Base-by-base conservation (phyloP, 2,329 filamentous ascomycete species). In the Leptographium galeiforme region DNA sequence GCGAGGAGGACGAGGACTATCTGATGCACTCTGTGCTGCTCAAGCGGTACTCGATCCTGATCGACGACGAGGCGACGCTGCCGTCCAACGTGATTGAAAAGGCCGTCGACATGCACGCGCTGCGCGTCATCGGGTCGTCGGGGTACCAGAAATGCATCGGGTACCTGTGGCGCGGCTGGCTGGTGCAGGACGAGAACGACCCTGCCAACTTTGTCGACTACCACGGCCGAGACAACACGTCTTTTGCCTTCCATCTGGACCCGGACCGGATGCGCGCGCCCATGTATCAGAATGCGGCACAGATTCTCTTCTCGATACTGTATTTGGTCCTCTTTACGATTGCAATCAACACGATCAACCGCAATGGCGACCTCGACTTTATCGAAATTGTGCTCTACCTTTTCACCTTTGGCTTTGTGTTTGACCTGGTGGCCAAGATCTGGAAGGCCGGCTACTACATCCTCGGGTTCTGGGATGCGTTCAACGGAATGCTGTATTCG, bases 121-220 rank as follows among this genome's bases (percentile, higher is more conserved):
- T 97, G 47, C 77, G 79, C 14, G 82, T 98, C 48, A 97, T 97
- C 57, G 89, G 89, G 2, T 91, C 87, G 0, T 89, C 88, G 0
- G 91, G 93, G 32, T 98, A 97, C 67, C 93, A 97, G 60, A 95
- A 94, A 70, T 97, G 91, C 64, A 89, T 97, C 62, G 81, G 77
- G 57, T 89, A 94, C 64, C 81, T 98, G 10, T 98, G 93, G 93
- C 81, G 82, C 57, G 93, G 93, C 25, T 98, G 93, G 93, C 74
- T 97, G 10, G 83, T 95, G n/a, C 93, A 98, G 66, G 89, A 96
- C 60, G 89, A 96, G 61, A 77, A 90, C 50, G 90, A 97, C 61
- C 86, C 91, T 0, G 82, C 84, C n/a, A 82, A 82, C 51, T 98
- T 98, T 64, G 78, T 96, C 52, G 84, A 90, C 63, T 98, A 94